These are phyloP conservation scores for Monosporozyma yasuniensis DNA, from an alignment of 805 yeast genomes.

Conservation along the genomic window DNA sequence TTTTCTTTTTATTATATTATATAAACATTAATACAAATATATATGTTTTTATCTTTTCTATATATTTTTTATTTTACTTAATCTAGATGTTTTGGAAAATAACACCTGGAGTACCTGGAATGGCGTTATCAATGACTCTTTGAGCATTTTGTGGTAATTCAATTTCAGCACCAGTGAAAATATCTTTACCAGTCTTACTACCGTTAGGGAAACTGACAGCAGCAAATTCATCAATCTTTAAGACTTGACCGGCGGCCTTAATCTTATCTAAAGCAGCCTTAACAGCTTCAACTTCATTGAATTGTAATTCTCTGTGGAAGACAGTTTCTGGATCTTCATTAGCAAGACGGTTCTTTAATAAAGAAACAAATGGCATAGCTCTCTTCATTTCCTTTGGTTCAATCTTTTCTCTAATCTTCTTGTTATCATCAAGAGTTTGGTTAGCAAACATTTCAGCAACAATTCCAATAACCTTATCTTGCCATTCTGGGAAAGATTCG, in stretches of 20 bases:
- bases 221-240: constrained; percentile 47
- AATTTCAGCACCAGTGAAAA: constrained; percentile 60
- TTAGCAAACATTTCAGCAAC: constrained; percentile 67
- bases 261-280: constrained; percentile 47
- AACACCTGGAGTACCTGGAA: constrained; percentile 92
- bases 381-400: constrained; percentile 86
- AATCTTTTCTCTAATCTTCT: constrained; percentile 52
- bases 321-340: constrained; percentile 67
- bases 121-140: constrained; percentile 71
- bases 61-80: background rate
- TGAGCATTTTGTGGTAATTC: constrained; percentile 46
- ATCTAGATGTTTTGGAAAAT: constrained; percentile 51
- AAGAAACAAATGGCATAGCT: constrained; percentile 94
- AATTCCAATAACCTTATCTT: constrained; percentile 65
- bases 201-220: constrained; percentile 60
- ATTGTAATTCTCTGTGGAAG: constrained; percentile 81
- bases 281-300: constrained; percentile 65
- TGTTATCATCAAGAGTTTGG: constrained; percentile 56
- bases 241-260: constrained; percentile 54
- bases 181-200: constrained; percentile 50
- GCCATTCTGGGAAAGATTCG: constrained; percentile 89
- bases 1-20: background rate
- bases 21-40: background rate
- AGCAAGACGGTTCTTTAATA: constrained; percentile 68
- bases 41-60: background rate